Evolutionary conservation across 768 basidiomycete species (phyloP), one percentile per base, ranked within the genome.

Genomic region (Boletus edulis): DNA sequence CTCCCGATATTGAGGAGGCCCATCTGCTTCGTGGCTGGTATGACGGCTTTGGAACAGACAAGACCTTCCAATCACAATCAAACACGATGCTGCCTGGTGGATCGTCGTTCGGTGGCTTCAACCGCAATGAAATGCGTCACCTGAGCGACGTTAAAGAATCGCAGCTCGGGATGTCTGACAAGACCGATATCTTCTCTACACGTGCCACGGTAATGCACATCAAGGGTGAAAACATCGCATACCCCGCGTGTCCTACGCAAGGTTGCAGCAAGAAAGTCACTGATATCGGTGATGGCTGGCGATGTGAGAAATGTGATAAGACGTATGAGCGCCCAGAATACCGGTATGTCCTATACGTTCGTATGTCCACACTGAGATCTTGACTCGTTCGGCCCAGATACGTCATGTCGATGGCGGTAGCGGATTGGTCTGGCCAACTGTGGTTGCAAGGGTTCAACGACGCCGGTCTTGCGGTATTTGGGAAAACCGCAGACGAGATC

Each of bases 391-490:
- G 38, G 5, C 13, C 52, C 54, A 90, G 89, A 50, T 92, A 89
- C 61, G 86, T 96, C 65, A 78, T 98, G 60, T 81, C 85, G 38
- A 78, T 97, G 75, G 91, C 90, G 45, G 86, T 93, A 3, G 82
- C 91, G n/a, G 97, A 99, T 70, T 82, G 86, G 74, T 90, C 92
- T 17, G 86, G 85, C 20, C 91, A 95, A 70, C 81, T 85, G 17
- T 98, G 96, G 96, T 75, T 98, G 43, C 91, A 91, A 58, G 93
- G 90, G 4, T 99, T 99, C 78, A 96, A 99, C 67, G 96, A 98
- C 7, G 83, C 88, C 34, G 97, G 94, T 5, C 70, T 84, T 49
- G 73, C 76, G 5, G 72, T 99, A 15, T 86, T 98, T 58, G 88
- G 83, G 27, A 86, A 84, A 74, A 73, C 81, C 32, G 96, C 92